Base-by-base conservation (phyloP, 2,329 filamentous ascomycete species). In the Sporothrix phasma region DNA sequence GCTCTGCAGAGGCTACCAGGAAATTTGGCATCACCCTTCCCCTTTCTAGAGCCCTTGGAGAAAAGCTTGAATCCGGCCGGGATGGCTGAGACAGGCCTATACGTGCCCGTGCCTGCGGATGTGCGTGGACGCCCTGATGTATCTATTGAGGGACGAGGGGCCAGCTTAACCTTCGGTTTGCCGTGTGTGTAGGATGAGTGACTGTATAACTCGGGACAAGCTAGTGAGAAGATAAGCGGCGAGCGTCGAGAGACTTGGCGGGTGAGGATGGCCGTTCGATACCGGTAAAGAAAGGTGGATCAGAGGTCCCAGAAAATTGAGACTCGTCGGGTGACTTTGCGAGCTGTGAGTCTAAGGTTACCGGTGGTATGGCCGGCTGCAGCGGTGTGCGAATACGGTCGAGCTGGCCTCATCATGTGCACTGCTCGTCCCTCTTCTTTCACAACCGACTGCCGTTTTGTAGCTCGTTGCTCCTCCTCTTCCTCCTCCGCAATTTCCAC, bases 401-500 rank as follows among this genome's bases (percentile, higher is more conserved):
- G 71, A 67, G 41, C 71, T 67, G 11, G 71, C 67, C 24, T 71
- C 69, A 34, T 69, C 70, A 59, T 70, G 70, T 37, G 65, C 59
- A 34, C 63, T 11, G 70, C 65, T 61, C 69, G 64, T 56, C 76
- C 74, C 69, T 83, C 76, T 71, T 82, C 79, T 22, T 77, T 76
- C 6, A 80, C 77, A 7, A 81, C 75, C 1, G 82, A 85, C 70
- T 86, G 80, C 63, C 84, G 78, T 70, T 86, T 87, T 47, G 76
- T 77, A 31, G 84, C 79, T 67, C 83, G 76, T 65, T 81, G 78
- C 66, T 79, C 76, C 49, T 87, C 85, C 71, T 96, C 92, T 72
- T 95, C 91, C 62, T 88, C 89, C 76, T 97, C 94, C n/a, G 88
- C 87, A 73, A 97, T 97, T 76, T 96, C 93, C 77, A 93, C 88